Evolutionary conservation across 192 early-diverging fungal species (phyloP).

Genomic region (Mortierella alpina): DNA sequence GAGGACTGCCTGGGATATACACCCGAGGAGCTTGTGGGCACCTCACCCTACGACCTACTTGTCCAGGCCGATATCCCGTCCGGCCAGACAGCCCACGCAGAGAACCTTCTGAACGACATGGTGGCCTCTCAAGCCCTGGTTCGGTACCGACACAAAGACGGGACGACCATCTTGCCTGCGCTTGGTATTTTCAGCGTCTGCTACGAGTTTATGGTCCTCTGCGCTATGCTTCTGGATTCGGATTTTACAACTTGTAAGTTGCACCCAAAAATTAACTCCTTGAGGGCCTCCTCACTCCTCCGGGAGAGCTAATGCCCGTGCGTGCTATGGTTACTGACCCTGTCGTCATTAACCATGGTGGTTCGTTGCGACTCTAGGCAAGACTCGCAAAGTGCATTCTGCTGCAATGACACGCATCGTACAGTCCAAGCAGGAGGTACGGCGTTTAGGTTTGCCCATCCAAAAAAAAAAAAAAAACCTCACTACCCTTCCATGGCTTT

Average conservation of each 20-base stretch:
- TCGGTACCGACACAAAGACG: conserved; percentile 41
- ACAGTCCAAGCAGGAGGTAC: conserved; percentile 11
- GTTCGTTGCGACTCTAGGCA: too few relatives aligned
- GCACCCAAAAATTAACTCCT: too few relatives aligned
- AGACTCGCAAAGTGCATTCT: not conserved
- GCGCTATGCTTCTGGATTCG: conserved; percentile 2
- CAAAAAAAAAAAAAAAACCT: too few relatives aligned
- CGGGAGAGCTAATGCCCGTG: too few relatives aligned
- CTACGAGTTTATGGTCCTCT: conserved; percentile 13
- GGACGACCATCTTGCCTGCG: not conserved
- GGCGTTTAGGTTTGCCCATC: not conserved
- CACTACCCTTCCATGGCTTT: too few relatives aligned
- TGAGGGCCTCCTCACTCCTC: too few relatives aligned
- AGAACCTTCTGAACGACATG: conserved; percentile 43
- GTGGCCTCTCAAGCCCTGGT: conserved; percentile 37
- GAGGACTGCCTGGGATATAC: conserved; percentile 54
- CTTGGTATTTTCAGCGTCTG: conserved; percentile 7
- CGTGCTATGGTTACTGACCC: too few relatives aligned
- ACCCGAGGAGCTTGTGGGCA: conserved; percentile 50
- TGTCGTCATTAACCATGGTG: too few relatives aligned
- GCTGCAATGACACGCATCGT: conserved; percentile 21
- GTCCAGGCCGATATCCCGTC: conserved; percentile 34
- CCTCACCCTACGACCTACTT: conserved; percentile 32
- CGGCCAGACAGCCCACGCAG: conserved; percentile 26
- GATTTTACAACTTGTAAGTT: too few relatives aligned